These are phyloP conservation scores for Chenopodium suecicum DNA, from an alignment of 148 eudicot species.

Conservation along the genomic window DNA sequence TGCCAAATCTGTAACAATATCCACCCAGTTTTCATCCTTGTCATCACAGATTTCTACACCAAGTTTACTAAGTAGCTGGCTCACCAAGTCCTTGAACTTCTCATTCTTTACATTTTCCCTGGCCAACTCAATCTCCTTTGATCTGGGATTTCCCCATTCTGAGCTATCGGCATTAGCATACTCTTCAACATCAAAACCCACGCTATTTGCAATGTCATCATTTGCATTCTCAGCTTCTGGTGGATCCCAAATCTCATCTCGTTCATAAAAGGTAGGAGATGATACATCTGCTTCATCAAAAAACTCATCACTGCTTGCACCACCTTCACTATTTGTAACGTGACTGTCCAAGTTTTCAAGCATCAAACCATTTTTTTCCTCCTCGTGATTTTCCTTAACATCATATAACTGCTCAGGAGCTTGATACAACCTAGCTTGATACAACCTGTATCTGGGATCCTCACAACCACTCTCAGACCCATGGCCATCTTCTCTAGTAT, in stretches of 20 bases:
- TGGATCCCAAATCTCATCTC: slow-evolving; percentile 64
- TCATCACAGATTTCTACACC: slow-evolving; percentile 43
- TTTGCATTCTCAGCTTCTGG: slow-evolving; percentile 69
- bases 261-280: slow-evolving; percentile 35
- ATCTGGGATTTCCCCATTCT: slow-evolving; percentile 63
- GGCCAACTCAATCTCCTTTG: slow-evolving; percentile 57
- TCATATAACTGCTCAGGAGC: slow-evolving; percentile 20
- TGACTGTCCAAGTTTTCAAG: slow-evolving; percentile 9
- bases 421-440: slow-evolving; percentile 20
- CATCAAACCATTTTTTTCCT: slow-evolving; percentile 17
- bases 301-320: slow-evolving; percentile 22
- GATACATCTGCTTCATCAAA: slow-evolving; percentile 38
- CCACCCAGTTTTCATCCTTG: slow-evolving; percentile 63
- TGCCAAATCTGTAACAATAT: slow-evolving; percentile 73
- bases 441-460: slow-evolving; percentile 22
- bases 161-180: slow-evolving; percentile 59
- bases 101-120: slow-evolving; percentile 75
- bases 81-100: slow-evolving; percentile 74
- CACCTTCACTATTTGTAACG: slow-evolving; percentile 14
- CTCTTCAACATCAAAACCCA: slow-evolving; percentile 54
- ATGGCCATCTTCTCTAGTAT: slow-evolving; percentile 31
- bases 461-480: slow-evolving; percentile 25
- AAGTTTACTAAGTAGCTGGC: slow-evolving; percentile 57
- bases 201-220: slow-evolving; percentile 55
- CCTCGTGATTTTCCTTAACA: slow-evolving; percentile 17